A percentile compares a stretch with the other conserved stretches of the same genome.
Conservation (phyloP, 345 rosid species). For the Melastoma malabathricum region DNA sequence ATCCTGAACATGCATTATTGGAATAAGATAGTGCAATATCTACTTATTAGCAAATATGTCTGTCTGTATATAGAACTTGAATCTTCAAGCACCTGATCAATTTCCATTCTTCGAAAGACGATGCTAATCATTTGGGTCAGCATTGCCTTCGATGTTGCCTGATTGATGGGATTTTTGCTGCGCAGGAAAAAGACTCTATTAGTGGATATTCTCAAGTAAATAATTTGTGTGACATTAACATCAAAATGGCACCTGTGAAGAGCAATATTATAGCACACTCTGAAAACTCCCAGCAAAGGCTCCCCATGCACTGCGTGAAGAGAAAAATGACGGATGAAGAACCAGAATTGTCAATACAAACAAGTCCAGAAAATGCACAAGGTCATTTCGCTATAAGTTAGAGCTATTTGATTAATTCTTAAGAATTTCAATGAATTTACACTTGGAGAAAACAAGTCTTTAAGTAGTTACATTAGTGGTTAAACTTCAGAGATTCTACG, state of each 20-base stretch:
- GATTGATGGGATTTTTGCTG: slow-evolving; percentile 97
- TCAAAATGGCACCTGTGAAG: slow-evolving; percentile 57
- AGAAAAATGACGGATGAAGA: background rate
- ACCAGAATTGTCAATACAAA: too few species aligned
- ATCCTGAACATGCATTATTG: slow-evolving; percentile 6
- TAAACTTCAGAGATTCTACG: too few species aligned
- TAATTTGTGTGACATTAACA: background rate
- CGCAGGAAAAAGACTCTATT: slow-evolving; percentile 24
- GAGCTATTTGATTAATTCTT: too few species aligned
- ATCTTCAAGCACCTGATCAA: slow-evolving; percentile 41
- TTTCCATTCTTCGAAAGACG: slow-evolving; percentile 89
- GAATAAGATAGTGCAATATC: slow-evolving; percentile 1
- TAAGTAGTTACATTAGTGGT: too few species aligned
- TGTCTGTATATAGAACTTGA: background rate
- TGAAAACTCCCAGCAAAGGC: slow-evolving; percentile 88
- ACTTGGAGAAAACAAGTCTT: too few species aligned
- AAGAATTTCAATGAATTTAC: too few species aligned
- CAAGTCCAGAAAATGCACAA: too few species aligned
- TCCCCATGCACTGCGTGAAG: slow-evolving; percentile 79
- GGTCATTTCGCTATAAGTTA: too few species aligned
- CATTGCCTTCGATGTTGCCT: slow-evolving; percentile 98
- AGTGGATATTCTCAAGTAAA: slow-evolving; percentile 10
- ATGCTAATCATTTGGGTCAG: slow-evolving; percentile 97
- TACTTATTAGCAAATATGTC: slow-evolving; percentile 4
- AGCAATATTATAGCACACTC: slow-evolving; percentile 95